Evolutionary conservation across 495 filamentous ascomycete species (phyloP), one percentile per base, ranked within the genome.

Genomic region (Tuber borchii): DNA sequence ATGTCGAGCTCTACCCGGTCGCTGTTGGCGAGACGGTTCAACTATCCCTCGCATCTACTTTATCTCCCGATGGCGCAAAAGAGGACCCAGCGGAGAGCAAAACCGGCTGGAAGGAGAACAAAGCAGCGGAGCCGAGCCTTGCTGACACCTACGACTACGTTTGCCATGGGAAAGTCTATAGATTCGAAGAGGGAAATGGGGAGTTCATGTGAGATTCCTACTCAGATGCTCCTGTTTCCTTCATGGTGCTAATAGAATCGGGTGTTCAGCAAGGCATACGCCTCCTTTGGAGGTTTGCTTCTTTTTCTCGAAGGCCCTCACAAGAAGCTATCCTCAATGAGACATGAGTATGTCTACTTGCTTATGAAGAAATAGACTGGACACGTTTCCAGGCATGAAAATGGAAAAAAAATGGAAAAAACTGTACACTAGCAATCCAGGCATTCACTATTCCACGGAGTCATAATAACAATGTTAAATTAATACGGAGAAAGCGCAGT

Each of bases 141-240:
- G 94, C 95, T 34, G 94, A 98, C 84, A 90, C 92, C 84, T 99
- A 90, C 77, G 96, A 99, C 81, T 99, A 99, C 84, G 95, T 98
- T 69, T 97, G 94, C 84, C 90, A 97, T 84, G 95, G 95, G 76
- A 98, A 97, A 89, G 91, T 97, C 46, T 99, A 99, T 86, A 91
- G 93, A 80, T 97, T 98, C 83, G 93, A 96, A 85, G 95, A 97
- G 84, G 92, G 88, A 68, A 90, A 91, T 78, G 90, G 90, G 44
- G 90, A 92, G 82, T 93, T 88, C 74, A 95, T 97, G 95, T 97
- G 86, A 86, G 93, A 87, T 80, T 56, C 80, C 37, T 45, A 42
- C 31, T 72, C 45, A 19, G 16, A 31, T 72, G 12, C 44, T 16
- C 56, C 37, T 19, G 31, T 56, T 22, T 76, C 19, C 8, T 31